Evolutionary conservation across 1,284 basidiomycete genomes (phyloP), one percentile per base, ranked within the genome.

Genomic region (Trichosporon ovoides): DNA sequence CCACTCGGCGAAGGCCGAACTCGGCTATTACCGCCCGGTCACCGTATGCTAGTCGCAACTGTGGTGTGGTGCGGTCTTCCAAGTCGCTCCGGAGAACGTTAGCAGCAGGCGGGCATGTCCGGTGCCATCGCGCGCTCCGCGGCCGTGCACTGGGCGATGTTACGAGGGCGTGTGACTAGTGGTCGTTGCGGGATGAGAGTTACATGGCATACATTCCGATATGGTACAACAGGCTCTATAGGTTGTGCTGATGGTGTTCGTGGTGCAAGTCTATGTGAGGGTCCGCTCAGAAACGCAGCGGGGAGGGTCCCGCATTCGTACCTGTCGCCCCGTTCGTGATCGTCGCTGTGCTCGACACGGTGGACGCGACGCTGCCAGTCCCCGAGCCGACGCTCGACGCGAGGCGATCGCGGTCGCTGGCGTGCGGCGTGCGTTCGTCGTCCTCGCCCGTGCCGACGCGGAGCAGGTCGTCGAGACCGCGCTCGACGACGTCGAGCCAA

Each of bases 401-500:
- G 16, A 48, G 43, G 28, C 28, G 43, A 22, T 48, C 28, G 22
- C 43, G 24, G 22, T 48, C 43, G 22, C 28, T 48, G 12, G 52
- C 52, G 14, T 28, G 52, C 31, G 52, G 52, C 5, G 52, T 40
- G 24, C 38, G 52, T 35, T 43, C 59, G 22, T 60, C 59, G 35
- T 54, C 59, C 33, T 57, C 59, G 35, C 24, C 53, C 18, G 46
- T 38, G 24, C 49, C 51, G 24, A 54, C 52, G 13, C 48, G 51
- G 31, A 92, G 77, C 64, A 93, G 79, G 50, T 80, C 82, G 53
- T 80, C 81, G 35, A 93, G 77, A 1, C 88, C 89, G 10, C 74
- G 75, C 72, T 91, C 88, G 1, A 96, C 83, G 0, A 86, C 81
- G 4, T 84, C 83, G 55, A 98, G 77, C 91, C 91, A 96, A 63